Conservation (phyloP, 1,139 yeast genomes). For the Scheffersomyces insectosa region DNA sequence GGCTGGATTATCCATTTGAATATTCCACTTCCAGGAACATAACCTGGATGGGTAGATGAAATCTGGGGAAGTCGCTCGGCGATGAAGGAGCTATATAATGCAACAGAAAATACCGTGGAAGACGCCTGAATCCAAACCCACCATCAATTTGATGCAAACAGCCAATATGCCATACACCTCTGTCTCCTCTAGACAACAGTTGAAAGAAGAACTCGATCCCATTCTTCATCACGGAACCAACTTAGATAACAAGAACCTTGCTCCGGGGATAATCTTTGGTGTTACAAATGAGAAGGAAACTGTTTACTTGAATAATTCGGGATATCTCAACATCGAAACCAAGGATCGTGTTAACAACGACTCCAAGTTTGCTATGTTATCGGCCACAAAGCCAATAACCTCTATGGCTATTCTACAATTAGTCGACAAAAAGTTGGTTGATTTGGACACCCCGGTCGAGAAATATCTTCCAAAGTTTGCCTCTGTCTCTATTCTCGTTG, state of each 20-base stretch:
- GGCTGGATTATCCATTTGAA: not conserved
- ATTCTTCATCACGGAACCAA: not conserved
- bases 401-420: conserved; percentile 19
- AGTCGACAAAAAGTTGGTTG: conserved; percentile 18
- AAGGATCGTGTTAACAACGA: not conserved
- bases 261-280: conserved; percentile 6
- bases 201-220: conserved; percentile 1
- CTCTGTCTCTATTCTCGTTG: not conserved
- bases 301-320: conserved; percentile 6
- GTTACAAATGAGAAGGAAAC: conserved; percentile 5
- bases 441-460: conserved; percentile 21
- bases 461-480: conserved; percentile 16
- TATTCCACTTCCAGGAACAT: not conserved
- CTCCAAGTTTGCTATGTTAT: conserved; percentile 1
- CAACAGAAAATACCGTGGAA: not conserved
- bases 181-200: not conserved
- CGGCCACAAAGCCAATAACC: conserved; percentile 17
- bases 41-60: not conserved
- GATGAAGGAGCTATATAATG: not conserved
- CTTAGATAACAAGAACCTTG: not conserved
- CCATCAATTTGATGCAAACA: not conserved
- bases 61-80: not conserved
- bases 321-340: conserved; percentile 1
- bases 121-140: not conserved
- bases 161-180: not conserved